Evolutionary conservation across 768 basidiomycete species (phyloP).

Genomic region (Lepiota subincarnata): DNA sequence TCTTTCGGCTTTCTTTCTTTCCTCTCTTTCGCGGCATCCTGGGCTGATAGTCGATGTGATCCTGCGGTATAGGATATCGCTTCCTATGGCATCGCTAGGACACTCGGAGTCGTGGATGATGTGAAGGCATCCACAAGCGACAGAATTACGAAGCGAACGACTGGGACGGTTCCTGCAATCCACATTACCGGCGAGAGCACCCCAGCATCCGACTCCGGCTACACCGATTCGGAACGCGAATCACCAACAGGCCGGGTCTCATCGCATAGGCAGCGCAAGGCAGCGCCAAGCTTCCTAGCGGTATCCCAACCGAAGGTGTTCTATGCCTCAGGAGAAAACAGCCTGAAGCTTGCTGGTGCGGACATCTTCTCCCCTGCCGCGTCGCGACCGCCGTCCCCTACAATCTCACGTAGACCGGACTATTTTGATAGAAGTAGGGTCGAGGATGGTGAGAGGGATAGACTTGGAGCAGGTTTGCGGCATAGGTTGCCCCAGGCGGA

Average conservation of each 20-base stretch:
- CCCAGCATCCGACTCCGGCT: conserved; percentile 18
- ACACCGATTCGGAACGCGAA: conserved; percentile 25
- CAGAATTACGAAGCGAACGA: conserved; percentile 34
- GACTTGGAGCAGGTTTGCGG: conserved; percentile 12
- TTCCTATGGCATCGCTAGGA: conserved; percentile 80
- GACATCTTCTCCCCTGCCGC: conserved; percentile 70
- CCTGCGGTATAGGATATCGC: conserved; percentile 58
- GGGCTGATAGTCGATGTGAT: neutral
- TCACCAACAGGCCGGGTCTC: neutral
- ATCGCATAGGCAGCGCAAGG: neutral
- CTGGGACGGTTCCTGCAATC: conserved; percentile 26
- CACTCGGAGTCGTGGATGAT: conserved; percentile 72
- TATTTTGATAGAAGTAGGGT: conserved; percentile 18
- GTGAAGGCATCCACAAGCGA: conserved; percentile 73
- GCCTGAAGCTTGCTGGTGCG: conserved; percentile 60
- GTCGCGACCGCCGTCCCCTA: conserved; percentile 65
- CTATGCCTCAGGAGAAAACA: conserved; percentile 44
- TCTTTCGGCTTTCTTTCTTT: conserved; percentile 10
- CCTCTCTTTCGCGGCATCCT: conserved; percentile 1
- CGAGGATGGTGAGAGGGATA: conserved; percentile 18
- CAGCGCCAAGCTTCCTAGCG: neutral
- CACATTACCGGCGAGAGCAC: conserved; percentile 24
- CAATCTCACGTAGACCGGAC: conserved; percentile 34
- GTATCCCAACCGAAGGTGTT: conserved; percentile 34
- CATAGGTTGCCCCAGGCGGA: neutral